phyloP scores from a whole-genome alignment of 805 yeast species.

The Starmerella tilneyi region DNA sequence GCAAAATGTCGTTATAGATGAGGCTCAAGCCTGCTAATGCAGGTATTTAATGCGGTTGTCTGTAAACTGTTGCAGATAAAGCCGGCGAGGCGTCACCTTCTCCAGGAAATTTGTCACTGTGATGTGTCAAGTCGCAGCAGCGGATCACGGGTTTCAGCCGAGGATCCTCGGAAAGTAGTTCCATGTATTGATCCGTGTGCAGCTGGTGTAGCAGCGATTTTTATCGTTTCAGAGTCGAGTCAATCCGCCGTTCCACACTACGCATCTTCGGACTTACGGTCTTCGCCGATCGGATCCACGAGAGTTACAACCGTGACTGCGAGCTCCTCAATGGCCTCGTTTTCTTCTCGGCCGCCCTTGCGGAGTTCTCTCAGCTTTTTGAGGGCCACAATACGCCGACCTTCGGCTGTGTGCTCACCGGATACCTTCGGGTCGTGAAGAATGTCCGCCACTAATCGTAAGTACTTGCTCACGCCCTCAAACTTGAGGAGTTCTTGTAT shows the following conservation, averaged over 20 bases:
- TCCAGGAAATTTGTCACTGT: too few species aligned
- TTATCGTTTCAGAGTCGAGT: too few species aligned
- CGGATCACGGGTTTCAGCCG: too few species aligned
- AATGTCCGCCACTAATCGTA: conserved; percentile 41
- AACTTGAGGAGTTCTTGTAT: conserved; percentile 41
- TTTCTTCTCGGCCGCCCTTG: conserved; percentile 54
- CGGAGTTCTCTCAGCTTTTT: conserved; percentile 52
- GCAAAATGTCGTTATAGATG: not conserved
- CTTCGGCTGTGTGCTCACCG: conserved; percentile 44
- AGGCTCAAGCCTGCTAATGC: too few species aligned
- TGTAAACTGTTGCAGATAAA: too few species aligned
- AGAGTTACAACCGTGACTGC: conserved; percentile 29
- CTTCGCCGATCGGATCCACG: not conserved
- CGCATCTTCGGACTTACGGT: not conserved
- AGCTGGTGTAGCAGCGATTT: too few species aligned
- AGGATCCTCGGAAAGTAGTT: too few species aligned
- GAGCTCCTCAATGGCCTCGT: conserved; percentile 62
- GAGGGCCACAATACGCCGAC: conserved; percentile 49
- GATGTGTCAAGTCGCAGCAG: too few species aligned
- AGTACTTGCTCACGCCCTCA: conserved; percentile 48
- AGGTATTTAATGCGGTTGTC: too few species aligned
- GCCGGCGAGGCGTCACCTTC: too few species aligned
- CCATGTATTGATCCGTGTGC: too few species aligned
- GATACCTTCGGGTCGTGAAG: conserved; percentile 40
- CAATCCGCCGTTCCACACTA: too few species aligned